phyloP scores from a whole-genome alignment of 352 stramenopile genomes.

The Phytophthora sp. region DNA sequence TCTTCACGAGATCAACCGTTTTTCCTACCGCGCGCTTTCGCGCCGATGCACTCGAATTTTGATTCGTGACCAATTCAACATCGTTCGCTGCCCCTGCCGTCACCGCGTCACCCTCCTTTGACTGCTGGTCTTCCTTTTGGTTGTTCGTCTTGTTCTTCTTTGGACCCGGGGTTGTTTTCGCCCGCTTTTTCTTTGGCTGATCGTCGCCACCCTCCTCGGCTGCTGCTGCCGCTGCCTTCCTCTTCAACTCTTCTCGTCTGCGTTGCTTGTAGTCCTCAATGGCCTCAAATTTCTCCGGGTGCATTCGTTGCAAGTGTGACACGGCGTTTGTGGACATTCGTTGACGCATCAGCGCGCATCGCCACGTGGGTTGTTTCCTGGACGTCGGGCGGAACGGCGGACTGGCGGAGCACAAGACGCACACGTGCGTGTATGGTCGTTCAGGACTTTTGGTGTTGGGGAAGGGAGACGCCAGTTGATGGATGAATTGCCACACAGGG shows the following conservation, averaged over 20 bases:
- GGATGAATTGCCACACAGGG: slow-evolving; percentile 46
- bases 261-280: slow-evolving; percentile 28
- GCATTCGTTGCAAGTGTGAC: slow-evolving; percentile 36
- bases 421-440: slow-evolving; percentile 41
- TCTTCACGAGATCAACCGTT: slow-evolving; percentile 23
- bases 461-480: slow-evolving; percentile 28
- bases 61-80: not conserved
- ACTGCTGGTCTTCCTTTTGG: not conserved
- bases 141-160: slow-evolving; percentile 13
- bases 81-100: not conserved
- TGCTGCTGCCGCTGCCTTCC: not conserved
- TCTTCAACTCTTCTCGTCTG: slow-evolving; percentile 13
- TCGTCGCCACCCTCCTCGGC: not conserved
- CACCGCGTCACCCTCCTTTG: not conserved
- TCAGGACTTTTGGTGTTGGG: slow-evolving; percentile 20
- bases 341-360: slow-evolving; percentile 39
- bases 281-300: slow-evolving; percentile 29
- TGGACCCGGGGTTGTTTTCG: not conserved
- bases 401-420: slow-evolving; percentile 29
- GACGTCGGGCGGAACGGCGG: slow-evolving; percentile 1
- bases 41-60: not conserved
- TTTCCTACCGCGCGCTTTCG: slow-evolving; percentile 12
- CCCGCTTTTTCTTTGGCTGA: slow-evolving; percentile 21
- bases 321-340: slow-evolving; percentile 49
- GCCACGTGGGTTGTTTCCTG: slow-evolving; percentile 22